Percentiles rank a stretch among this genome's conserved stretches.
These are phyloP conservation scores for Brassica nigra DNA, from an alignment of 345 rosid species.

Conservation along the genomic window DNA sequence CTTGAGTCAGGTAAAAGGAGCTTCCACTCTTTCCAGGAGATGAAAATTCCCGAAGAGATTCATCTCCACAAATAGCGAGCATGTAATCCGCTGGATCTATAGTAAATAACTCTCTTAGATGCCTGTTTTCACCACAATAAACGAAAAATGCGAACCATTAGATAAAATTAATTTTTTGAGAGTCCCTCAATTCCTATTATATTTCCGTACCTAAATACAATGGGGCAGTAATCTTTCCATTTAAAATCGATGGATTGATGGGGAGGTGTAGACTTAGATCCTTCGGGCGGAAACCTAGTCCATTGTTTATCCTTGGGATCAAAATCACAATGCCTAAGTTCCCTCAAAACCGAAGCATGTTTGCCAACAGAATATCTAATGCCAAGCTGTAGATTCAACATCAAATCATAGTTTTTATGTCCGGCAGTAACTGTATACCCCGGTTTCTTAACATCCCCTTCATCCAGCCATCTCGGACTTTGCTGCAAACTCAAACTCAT, in stretches of 20 bases:
- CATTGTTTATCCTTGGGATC: slow-evolving; percentile 77
- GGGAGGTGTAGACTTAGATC: slow-evolving; percentile 74
- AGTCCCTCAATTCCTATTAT: not conserved
- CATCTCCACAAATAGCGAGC: slow-evolving; percentile 71
- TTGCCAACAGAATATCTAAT: slow-evolving; percentile 80
- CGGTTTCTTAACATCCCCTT: slow-evolving; percentile 59
- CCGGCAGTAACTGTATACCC: slow-evolving; percentile 61
- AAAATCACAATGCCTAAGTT: slow-evolving; percentile 62
- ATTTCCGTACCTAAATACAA: slow-evolving; percentile 62
- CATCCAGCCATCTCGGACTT: slow-evolving; percentile 56
- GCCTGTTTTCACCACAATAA: slow-evolving; percentile 46
- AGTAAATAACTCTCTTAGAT: slow-evolving; percentile 64
- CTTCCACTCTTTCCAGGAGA: slow-evolving; percentile 85
- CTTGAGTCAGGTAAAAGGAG: slow-evolving; percentile 70
- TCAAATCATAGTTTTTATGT: slow-evolving; percentile 66
- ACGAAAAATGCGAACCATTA: not conserved
- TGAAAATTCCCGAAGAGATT: slow-evolving; percentile 68
- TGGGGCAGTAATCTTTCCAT: slow-evolving; percentile 86
- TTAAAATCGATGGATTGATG: slow-evolving; percentile 67
- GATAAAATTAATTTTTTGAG: not conserved
- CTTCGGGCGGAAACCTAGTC: slow-evolving; percentile 78
- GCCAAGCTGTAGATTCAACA: slow-evolving; percentile 78
- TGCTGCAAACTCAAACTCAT: slow-evolving; percentile 53
- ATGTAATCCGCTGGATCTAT: slow-evolving; percentile 70
- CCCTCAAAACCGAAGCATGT: slow-evolving; percentile 55